A percentile compares a stretch with the other conserved stretches of the same genome.
Evolutionary conservation across 2,329 filamentous ascomycete genomes (phyloP).

Genomic region (Sporothrix pseudoabietina): DNA sequence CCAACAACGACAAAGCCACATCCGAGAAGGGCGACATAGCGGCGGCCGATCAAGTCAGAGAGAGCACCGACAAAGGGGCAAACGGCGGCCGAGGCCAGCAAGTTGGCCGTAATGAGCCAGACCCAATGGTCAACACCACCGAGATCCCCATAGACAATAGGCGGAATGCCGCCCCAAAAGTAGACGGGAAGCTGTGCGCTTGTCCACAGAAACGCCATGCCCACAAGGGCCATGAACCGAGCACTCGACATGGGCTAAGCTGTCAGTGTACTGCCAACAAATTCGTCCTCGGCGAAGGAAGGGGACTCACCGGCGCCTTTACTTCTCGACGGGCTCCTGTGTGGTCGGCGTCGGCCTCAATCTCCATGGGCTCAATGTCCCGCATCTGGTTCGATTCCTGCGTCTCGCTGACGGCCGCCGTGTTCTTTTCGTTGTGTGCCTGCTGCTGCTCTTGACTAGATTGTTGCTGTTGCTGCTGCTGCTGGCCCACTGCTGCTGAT

Average conservation of each 20-base stretch:
- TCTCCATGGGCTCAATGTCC: slow-evolving; percentile 18
- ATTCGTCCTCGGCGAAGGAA: neutral
- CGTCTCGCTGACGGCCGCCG: neutral
- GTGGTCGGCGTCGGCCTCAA: neutral
- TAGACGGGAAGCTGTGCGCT: slow-evolving; percentile 40
- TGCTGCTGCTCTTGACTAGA: neutral
- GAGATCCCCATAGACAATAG: slow-evolving; percentile 61
- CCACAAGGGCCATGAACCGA: slow-evolving; percentile 37
- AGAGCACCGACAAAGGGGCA: slow-evolving; percentile 67
- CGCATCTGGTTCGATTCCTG: neutral
- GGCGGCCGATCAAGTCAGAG: slow-evolving; percentile 64
- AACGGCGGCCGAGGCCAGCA: slow-evolving; percentile 59
- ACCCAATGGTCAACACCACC: slow-evolving; percentile 62
- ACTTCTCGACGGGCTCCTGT: neutral
- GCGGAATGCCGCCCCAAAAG: slow-evolving; percentile 47
- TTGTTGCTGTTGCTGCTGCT: neutral
- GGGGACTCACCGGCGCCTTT: neutral
- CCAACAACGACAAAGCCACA: slow-evolving; percentile 58
- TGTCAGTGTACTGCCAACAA: neutral
- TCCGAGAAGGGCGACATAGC: slow-evolving; percentile 60
- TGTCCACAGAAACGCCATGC: slow-evolving; percentile 40
- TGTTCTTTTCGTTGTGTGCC: neutral
- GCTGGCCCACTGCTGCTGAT: neutral
- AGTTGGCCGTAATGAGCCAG: slow-evolving; percentile 60
- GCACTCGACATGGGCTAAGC: slow-evolving; percentile 25